Percentiles rank a stretch among this genome's conserved stretches.
Evolutionary conservation across 306 rosid genomes (phyloP).

Genomic region (Vicia sativa): DNA sequence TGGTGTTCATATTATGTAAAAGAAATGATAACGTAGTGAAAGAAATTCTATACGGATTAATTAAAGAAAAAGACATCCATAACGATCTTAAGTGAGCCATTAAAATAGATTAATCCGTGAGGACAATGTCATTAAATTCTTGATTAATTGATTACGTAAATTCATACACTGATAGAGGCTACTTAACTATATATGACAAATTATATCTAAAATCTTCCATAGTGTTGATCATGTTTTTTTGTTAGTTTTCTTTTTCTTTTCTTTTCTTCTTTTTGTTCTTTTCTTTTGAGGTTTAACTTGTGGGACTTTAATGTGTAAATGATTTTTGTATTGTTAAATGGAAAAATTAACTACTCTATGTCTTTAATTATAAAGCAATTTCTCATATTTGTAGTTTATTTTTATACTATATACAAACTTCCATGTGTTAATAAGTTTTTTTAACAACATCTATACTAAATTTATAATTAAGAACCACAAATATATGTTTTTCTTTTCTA

Average conservation of each 20-base stretch:
- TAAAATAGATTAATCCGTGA: slow-evolving; percentile 37
- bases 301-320: background rate
- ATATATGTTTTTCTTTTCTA: no score
- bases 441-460: no score
- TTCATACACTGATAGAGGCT: background rate
- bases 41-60: slow-evolving; percentile 14
- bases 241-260: slow-evolving; percentile 1
- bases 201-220: background rate
- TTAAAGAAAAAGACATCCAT: slow-evolving; percentile 19
- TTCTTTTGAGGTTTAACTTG: background rate
- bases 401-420: no score
- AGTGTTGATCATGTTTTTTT: slow-evolving; percentile 18
- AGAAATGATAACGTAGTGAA: slow-evolving; percentile 24
- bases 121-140: slow-evolving; percentile 17
- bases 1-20: slow-evolving; percentile 32
- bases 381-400: no score
- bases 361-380: no score
- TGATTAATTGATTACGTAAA: slow-evolving; percentile 20
- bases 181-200: slow-evolving; percentile 9
- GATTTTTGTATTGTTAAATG: no score
- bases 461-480: no score
- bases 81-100: slow-evolving; percentile 3
- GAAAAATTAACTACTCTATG: no score
- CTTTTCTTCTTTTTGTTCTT: background rate
- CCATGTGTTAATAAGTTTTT: no score